Evolutionary conservation across 345 rosid genomes (phyloP), one percentile per base, ranked within the genome.

Genomic region (Tarenaya hassleriana): DNA sequence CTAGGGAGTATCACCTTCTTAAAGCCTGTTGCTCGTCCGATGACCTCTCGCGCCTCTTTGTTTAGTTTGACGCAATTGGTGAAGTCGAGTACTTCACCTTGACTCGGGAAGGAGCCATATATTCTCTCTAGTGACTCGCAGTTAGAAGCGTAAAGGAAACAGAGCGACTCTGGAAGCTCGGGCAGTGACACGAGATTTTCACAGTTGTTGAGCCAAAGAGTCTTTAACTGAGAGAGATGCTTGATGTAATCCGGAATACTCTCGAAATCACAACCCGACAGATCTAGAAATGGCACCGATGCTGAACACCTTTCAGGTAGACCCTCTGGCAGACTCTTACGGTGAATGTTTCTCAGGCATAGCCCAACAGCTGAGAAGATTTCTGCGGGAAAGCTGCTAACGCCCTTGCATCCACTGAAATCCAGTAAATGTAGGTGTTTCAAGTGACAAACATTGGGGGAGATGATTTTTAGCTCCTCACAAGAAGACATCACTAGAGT

Each of bases 111-210:
- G n/a, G n/a, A n/a, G n/a, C n/a, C n/a, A n/a, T n/a, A n/a, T n/a
- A n/a, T n/a, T n/a, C n/a, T n/a, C n/a, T n/a, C n/a, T 24, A 61
- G n/a, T 10, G 59, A 61, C 11, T 44, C 52, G n/a, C 66, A 61
- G 1, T 52, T 52, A 12, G 52, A 52, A 34, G 66, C 53, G 7
- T 45, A 52, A 20, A 61, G 59, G 44, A 37, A 1, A 18, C 12
- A 2, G 33, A 61, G 38, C 27, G 37, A 42, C 31, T 10, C 3
- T 4, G 66, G 66, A 52, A 62, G 49, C 9, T 14, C 49, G n/a
- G 46, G 34, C 37, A 62, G 10, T 19, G 29, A 29, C 40, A 0
- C 20, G 29, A 62, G 61, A 17, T 47, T 40, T 17, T 46, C 53
- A 42, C 67, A 62, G 10, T 62, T 53, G 0, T 47, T 47, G 34